phyloP scores from a whole-genome alignment of 768 basidiomycete species.

The Collybiopsis confluens region DNA sequence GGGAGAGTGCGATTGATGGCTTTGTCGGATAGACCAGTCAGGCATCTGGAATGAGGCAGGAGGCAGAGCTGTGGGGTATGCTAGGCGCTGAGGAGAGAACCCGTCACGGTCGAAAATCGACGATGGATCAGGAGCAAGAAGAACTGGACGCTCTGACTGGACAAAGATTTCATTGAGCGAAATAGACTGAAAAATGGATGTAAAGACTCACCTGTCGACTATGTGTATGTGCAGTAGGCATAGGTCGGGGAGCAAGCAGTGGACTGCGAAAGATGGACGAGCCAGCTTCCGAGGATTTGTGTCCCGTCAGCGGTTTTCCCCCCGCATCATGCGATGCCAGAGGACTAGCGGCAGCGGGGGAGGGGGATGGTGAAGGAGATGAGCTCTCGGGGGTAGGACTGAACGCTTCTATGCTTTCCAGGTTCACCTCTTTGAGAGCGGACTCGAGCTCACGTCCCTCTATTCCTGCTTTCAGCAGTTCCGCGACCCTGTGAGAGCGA shows the following conservation, averaged over 20 bases:
- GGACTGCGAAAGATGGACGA: slow-evolving; percentile 24
- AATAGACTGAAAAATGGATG: background rate
- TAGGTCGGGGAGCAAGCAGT: slow-evolving; percentile 21
- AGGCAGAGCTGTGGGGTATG: background rate
- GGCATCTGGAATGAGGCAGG: background rate
- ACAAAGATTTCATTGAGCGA: background rate
- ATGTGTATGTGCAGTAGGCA: background rate
- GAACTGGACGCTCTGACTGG: background rate
- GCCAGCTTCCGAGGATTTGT: slow-evolving; percentile 7
- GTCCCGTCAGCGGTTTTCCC: background rate
- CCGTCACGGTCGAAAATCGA: background rate
- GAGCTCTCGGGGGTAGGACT: slow-evolving; percentile 6
- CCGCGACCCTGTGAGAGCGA: slow-evolving; percentile 47
- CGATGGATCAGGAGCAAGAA: slow-evolving; percentile 8
- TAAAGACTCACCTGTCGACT: background rate
- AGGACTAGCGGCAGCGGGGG: background rate
- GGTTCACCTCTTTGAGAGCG: slow-evolving; percentile 35
- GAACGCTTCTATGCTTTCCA: background rate
- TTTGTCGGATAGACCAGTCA: too few relatives aligned
- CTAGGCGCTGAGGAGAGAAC: background rate
- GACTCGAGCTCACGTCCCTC: slow-evolving; percentile 41
- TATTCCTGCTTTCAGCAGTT: slow-evolving; percentile 47
- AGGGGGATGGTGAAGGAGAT: background rate
- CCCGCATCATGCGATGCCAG: slow-evolving; percentile 3
- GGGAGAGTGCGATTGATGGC: too few relatives aligned